These are phyloP conservation scores for Suillus subalutaceus DNA, from an alignment of 768 basidiomycete genomes.

Conservation along the genomic window DNA sequence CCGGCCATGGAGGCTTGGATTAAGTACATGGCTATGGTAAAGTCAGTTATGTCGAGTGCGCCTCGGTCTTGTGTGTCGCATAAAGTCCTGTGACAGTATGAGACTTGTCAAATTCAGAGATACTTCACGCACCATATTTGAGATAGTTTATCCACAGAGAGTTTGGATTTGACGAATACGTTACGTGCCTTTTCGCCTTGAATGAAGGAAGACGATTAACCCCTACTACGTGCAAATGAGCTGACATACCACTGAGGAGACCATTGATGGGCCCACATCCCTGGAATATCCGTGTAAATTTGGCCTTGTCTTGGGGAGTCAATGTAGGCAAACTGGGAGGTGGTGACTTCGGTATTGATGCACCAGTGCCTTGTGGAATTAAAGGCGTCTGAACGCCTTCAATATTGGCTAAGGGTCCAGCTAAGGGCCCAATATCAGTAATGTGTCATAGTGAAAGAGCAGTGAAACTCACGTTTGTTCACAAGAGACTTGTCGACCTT, in stretches of 20 bases:
- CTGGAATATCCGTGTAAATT: constrained; percentile 81
- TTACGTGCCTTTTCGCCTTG: constrained; percentile 86
- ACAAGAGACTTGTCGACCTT: constrained; percentile 62
- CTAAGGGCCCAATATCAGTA: constrained; percentile 44
- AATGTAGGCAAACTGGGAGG: constrained; percentile 63
- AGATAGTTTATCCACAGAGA: constrained; percentile 83
- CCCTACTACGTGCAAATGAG: neutral
- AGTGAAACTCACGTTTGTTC: constrained; percentile 62
- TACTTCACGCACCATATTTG: constrained; percentile 79
- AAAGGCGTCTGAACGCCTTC: constrained; percentile 61
- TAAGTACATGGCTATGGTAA: constrained; percentile 94
- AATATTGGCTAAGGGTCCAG: constrained; percentile 82
- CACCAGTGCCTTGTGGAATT: constrained; percentile 56
- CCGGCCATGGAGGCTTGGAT: constrained; percentile 92
- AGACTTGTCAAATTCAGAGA: neutral
- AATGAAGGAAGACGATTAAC: constrained; percentile 3
- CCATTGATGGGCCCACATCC: constrained; percentile 74
- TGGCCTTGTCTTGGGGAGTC: constrained; percentile 78
- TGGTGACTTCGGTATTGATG: constrained; percentile 66
- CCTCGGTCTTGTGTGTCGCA: constrained; percentile 96
- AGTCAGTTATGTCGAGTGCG: constrained; percentile 85
- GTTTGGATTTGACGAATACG: constrained; percentile 89
- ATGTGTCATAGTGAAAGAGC: constrained; percentile 2
- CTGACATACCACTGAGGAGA: constrained; percentile 67
- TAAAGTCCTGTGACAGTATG: constrained; percentile 63